phyloP scores from a whole-genome alignment of 2,329 filamentous ascomycete genomes.

The Raffaelea albimanens region DNA sequence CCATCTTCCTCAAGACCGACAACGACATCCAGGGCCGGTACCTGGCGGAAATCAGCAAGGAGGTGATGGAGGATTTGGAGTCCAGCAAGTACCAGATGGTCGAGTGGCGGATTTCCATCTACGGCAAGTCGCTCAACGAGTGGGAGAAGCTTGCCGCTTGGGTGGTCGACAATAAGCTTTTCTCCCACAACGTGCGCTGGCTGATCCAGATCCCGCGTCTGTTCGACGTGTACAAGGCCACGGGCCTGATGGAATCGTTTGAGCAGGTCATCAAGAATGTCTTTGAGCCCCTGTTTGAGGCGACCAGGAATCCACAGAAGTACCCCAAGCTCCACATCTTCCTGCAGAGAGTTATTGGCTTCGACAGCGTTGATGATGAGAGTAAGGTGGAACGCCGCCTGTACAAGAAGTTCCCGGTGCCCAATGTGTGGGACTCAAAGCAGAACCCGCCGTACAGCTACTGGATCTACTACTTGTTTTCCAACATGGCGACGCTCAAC shows the following conservation, averaged over 20 bases:
- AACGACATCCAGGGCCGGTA: slow-evolving; percentile 96
- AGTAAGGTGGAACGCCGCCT: slow-evolving; percentile 90
- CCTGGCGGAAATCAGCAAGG: slow-evolving; percentile 92
- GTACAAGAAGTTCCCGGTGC: slow-evolving; percentile 92
- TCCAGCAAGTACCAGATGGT: slow-evolving; percentile 99
- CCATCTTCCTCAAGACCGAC: slow-evolving; percentile 98
- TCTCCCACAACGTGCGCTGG: slow-evolving; percentile 97
- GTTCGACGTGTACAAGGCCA: slow-evolving; percentile 92
- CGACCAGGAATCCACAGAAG: slow-evolving; percentile 74
- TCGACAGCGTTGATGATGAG: slow-evolving; percentile 96
- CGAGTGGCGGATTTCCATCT: slow-evolving; percentile 97
- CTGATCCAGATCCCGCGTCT: slow-evolving; percentile 89
- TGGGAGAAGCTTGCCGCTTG: slow-evolving; percentile 97
- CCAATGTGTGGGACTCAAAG: slow-evolving; percentile 77
- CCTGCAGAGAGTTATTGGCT: slow-evolving; percentile 87
- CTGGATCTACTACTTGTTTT: slow-evolving; percentile 96
- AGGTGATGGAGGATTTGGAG: slow-evolving; percentile 93
- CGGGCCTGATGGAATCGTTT: slow-evolving; percentile 75
- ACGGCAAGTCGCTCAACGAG: slow-evolving; percentile 82
- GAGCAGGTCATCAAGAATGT: slow-evolving; percentile 86
- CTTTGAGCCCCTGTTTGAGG: slow-evolving; percentile 90
- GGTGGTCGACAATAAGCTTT: slow-evolving; percentile 97
- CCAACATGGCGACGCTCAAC: slow-evolving; percentile 89
- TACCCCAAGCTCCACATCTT: slow-evolving; percentile 94
- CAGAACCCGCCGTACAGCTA: slow-evolving; percentile 98